Percentiles rank a stretch among this genome's conserved stretches.
These are phyloP conservation scores for Botrytis medusae DNA, from an alignment of 2,329 filamentous ascomycete genomes.

Conservation along the genomic window DNA sequence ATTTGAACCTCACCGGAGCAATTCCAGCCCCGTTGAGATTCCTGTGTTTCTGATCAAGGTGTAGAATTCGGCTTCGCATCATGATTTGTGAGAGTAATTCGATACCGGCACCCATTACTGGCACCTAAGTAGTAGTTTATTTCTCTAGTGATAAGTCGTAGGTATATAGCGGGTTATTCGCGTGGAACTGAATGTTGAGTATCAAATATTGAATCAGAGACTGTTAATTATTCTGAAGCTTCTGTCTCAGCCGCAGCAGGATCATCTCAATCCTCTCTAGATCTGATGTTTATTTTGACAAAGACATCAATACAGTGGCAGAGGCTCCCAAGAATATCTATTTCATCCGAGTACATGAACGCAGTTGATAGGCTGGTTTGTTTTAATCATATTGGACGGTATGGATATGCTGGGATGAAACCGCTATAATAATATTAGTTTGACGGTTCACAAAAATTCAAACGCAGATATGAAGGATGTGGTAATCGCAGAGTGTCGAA, in stretches of 20 bases:
- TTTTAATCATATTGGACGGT: neutral
- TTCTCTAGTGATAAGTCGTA: neutral
- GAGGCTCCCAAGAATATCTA: accelerated
- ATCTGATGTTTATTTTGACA: neutral
- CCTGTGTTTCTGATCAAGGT: accelerated
- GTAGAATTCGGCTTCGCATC: neutral
- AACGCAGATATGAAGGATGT: neutral
- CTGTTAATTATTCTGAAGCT: accelerated
- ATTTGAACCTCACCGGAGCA: neutral
- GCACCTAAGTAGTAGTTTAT: accelerated
- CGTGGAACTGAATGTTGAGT: neutral
- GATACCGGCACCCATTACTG: accelerated
- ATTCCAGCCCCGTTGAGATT: neutral
- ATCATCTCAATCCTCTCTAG: neutral
- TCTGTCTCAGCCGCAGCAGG: neutral
- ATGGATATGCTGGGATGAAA: no score
- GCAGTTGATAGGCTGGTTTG: neutral
- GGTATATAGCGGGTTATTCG: neutral
- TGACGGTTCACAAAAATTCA: neutral
- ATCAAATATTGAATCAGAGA: neutral
- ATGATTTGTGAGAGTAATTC: neutral
- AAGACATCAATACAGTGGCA: neutral
- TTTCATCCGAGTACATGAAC: neutral
- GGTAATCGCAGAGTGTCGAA: neutral
- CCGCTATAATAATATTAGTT: neutral